Percentiles rank a stretch among this genome's conserved stretches.
These are phyloP conservation scores for Apiotrichum sp. DNA, from an alignment of 1,284 basidiomycete genomes.

Conservation along the genomic window DNA sequence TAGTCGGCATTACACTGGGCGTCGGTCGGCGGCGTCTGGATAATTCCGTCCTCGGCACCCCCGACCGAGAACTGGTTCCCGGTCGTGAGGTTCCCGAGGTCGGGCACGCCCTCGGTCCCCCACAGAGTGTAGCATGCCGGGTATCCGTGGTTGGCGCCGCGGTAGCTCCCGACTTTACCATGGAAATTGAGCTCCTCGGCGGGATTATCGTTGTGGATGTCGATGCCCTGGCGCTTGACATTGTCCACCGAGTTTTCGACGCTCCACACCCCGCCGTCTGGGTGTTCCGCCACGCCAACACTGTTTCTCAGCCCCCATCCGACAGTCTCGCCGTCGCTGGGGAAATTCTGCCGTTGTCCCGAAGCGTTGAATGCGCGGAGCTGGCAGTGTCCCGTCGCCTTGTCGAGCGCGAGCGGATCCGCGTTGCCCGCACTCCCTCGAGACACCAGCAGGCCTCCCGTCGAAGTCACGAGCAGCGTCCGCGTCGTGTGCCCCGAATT, in stretches of 20 bases:
- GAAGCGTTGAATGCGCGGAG: slow-evolving; percentile 8
- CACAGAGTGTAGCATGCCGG: slow-evolving; percentile 11
- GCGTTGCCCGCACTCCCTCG: slow-evolving; percentile 9
- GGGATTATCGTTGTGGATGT: slow-evolving; percentile 14
- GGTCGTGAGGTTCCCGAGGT: background rate
- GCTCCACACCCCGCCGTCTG: slow-evolving; percentile 3
- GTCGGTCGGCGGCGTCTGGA: background rate
- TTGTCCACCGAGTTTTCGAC: slow-evolving; percentile 16
- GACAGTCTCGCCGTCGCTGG: background rate
- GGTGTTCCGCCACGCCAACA: slow-evolving; percentile 13
- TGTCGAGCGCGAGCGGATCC: background rate
- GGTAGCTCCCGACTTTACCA: background rate
- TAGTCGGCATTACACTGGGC: slow-evolving; percentile 4
- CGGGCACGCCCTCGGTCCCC: slow-evolving; percentile 3
- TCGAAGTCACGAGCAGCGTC: slow-evolving; percentile 4
- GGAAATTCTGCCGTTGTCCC: background rate
- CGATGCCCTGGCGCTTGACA: background rate
- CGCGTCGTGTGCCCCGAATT: slow-evolving; percentile 7
- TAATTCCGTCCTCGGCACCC: background rate
- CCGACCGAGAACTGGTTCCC: slow-evolving; percentile 7
- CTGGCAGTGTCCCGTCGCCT: slow-evolving; percentile 6
- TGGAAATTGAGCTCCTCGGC: slow-evolving; percentile 17
- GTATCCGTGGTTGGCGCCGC: slow-evolving; percentile 10
- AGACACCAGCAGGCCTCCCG: slow-evolving; percentile 8
- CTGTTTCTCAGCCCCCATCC: slow-evolving; percentile 14